A percentile compares a stretch with the other conserved stretches of the same genome.
Evolutionary conservation across 495 filamentous ascomycete species (phyloP).

Genomic region (Tirmania nivea): DNA sequence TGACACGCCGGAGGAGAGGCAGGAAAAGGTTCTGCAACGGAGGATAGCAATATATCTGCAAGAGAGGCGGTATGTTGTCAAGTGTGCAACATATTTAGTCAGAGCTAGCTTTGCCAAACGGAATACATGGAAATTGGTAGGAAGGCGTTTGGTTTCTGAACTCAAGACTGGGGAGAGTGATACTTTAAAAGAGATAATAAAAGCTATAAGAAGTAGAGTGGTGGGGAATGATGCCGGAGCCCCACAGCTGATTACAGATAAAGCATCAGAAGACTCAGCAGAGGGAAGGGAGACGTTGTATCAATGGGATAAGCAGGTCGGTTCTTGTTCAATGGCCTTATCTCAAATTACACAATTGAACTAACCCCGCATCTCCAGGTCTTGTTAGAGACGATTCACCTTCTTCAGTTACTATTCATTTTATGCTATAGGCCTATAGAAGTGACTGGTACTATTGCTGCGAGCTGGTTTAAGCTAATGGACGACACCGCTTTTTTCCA

Average conservation of each 20-base stretch:
- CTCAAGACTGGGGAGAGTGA: constrained; percentile 6
- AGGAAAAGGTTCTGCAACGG: constrained; percentile 5
- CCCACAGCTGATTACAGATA: constrained; percentile 10
- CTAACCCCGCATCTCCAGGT: constrained; percentile 2
- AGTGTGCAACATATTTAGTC: constrained; percentile 13
- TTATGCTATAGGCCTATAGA: constrained; percentile 35
- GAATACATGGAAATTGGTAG: constrained; percentile 15
- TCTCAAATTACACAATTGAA: no score
- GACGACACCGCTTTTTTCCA: constrained; percentile 20
- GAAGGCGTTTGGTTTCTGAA: constrained; percentile 9
- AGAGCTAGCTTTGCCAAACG: constrained; percentile 10
- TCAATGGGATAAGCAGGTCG: constrained; percentile 18
- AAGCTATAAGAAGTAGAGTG: neutral
- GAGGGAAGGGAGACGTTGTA: constrained; percentile 11
- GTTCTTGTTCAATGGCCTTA: neutral
- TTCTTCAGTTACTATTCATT: constrained; percentile 32
- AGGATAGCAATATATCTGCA: constrained; percentile 15
- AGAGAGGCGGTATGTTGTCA: constrained; percentile 18
- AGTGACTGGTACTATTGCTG: constrained; percentile 34
- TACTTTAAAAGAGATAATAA: neutral
- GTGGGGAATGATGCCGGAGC: constrained; percentile 5
- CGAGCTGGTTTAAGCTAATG: constrained; percentile 58
- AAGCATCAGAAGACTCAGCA: neutral
- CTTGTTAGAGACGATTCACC: constrained; percentile 18
- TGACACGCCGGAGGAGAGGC: constrained; percentile 7